These are phyloP conservation scores for Pascua sp. DNA, from an alignment of 1,284 basidiomycete genomes.

Conservation along the genomic window DNA sequence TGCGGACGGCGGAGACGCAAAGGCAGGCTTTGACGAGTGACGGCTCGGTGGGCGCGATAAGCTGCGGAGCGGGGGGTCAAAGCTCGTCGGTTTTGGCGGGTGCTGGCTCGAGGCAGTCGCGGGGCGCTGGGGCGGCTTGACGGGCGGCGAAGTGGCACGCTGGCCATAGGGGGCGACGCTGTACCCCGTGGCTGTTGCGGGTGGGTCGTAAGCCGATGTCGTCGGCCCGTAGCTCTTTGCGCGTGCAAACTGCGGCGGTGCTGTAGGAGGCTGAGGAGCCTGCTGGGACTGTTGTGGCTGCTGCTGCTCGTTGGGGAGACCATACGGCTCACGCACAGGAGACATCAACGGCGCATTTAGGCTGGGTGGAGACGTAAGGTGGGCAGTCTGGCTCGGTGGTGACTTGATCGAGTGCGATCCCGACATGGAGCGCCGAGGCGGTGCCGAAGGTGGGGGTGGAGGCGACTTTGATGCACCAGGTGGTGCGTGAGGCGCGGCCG, in stretches of 20 bases:
- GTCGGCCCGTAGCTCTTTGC: too few species aligned
- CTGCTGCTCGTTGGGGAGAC: too few species aligned
- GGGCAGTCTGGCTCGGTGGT: not conserved
- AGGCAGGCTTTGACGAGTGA: slow-evolving; percentile 7
- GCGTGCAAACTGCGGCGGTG: too few species aligned
- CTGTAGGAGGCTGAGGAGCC: not conserved
- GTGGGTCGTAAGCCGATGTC: too few species aligned
- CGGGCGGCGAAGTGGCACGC: not conserved
- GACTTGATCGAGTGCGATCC: not conserved
- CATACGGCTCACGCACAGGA: too few species aligned
- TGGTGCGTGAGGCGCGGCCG: slow-evolving; percentile 9
- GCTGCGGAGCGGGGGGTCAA: slow-evolving; percentile 31
- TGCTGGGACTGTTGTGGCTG: too few species aligned
- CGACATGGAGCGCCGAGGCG: slow-evolving; percentile 22
- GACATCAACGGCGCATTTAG: too few species aligned
- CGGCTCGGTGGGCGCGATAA: slow-evolving; percentile 14
- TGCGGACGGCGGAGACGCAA: slow-evolving; percentile 11
- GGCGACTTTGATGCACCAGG: slow-evolving; percentile 9
- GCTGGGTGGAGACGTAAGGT: not conserved
- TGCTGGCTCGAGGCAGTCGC: slow-evolving; percentile 9
- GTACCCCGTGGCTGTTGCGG: too few species aligned
- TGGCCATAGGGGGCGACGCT: too few species aligned
- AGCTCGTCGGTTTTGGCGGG: slow-evolving; percentile 21
- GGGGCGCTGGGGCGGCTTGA: slow-evolving; percentile 7
- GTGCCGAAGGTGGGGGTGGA: slow-evolving; percentile 29